Conservation (phyloP, 257 asterid genomes). For the Solanum sitiens region DNA sequence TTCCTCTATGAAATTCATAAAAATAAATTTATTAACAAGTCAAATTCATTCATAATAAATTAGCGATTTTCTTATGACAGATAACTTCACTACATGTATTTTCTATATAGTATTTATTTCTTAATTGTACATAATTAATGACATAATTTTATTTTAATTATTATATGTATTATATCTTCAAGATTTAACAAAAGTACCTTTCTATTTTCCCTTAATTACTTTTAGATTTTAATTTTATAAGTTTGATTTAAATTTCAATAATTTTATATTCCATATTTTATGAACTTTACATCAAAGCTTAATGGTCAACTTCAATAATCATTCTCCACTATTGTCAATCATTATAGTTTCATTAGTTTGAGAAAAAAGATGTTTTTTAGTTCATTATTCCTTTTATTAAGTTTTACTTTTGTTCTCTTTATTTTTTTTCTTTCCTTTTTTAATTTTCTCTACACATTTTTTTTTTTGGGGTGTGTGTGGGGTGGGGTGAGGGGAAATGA, state of each 20-base stretch:
- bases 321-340: background rate
- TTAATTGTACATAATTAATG: background rate
- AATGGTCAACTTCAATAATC: background rate
- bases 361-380: background rate
- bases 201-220: background rate
- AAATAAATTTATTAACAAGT: background rate
- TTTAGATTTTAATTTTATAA: background rate
- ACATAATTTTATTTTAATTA: background rate
- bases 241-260: background rate
- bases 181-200: conserved; percentile 7
- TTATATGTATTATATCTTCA: background rate
- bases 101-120: background rate
- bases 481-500: background rate
- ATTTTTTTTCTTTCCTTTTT: background rate
- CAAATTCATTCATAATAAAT: background rate
- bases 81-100: background rate
- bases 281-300: background rate
- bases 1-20: background rate
- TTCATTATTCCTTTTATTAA: background rate
- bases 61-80: background rate
- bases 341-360: background rate
- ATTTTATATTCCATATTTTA: background rate
- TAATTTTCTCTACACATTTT: background rate
- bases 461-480: background rate
- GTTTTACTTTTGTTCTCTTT: background rate